Base-by-base conservation (phyloP, 1,139 yeast genomes). In the Hanseniaspora gamundiae region DNA sequence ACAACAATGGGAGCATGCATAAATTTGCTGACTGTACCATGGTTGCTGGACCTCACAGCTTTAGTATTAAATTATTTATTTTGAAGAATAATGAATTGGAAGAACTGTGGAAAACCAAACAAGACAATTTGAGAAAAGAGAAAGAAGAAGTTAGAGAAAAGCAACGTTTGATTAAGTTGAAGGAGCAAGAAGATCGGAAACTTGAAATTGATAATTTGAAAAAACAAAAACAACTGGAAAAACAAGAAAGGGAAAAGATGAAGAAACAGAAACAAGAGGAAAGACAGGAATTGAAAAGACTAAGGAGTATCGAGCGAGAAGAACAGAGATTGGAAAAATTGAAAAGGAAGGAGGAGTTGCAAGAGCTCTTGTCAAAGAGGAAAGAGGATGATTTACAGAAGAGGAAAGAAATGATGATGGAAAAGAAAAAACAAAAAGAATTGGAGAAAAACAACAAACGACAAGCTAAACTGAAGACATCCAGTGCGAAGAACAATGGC, bases 1-100 rank as follows among this genome's bases (percentile, higher is more conserved):
- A 33, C n/a, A 33, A 33, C 14, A 33, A 94, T 52, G 97, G 91
- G 52, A 80, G 80, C 44, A 87, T 88, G 95, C 83, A 86, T 47
- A 86, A 86, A 57, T 65, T 91, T 47, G 77, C 93, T 54, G 96
- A 88, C 52, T 78, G 88, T 46, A 65, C 69, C 1, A 62, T 87
- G 65, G 68, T 70, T 5, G 69, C 83, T 33, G 97, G 96, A 0
- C 95, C 95, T 0, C 98, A 91, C 62, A 64, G 67, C 0, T 84
- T 85, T 59, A 87, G 80, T 38, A 73, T 82, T 6, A 68, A 94
- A 49, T 61, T 91, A 39, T 91, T 84, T 60, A 80, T 87, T 22
- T 76, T 87, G 43, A 84, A 85, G 53, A 94, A 86, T 54, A 94
- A 79, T 35, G 69, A 65, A 39, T 58, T 65, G 38, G 73, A 68